These are phyloP conservation scores for Acanthamoeba rhysodes DNA, from an alignment of 208 protist species.

Conservation along the genomic window DNA sequence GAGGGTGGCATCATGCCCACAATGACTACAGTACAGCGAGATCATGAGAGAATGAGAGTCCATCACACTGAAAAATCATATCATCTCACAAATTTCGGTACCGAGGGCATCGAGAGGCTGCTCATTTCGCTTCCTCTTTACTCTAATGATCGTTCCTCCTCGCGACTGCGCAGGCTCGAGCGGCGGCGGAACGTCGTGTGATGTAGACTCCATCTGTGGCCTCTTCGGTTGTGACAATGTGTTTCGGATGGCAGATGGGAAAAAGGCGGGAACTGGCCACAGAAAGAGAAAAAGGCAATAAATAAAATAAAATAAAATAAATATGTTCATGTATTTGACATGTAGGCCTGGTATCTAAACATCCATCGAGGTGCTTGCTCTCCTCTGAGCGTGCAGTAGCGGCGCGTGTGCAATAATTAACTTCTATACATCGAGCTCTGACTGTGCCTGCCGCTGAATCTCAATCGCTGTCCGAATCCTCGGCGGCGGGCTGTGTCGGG, in stretches of 20 bases:
- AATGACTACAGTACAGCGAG: background rate
- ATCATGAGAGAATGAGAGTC: background rate
- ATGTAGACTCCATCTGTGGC: no score
- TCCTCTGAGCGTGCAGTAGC: background rate
- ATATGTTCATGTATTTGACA: slow-evolving; percentile 11
- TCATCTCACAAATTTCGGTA: background rate
- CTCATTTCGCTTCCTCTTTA: slow-evolving; percentile 60
- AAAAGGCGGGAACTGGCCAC: background rate
- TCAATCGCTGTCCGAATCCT: slow-evolving; percentile 32
- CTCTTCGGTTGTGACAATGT: background rate
- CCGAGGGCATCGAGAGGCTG: slow-evolving; percentile 32
- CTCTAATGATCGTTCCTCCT: slow-evolving; percentile 16
- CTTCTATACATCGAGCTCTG: slow-evolving; percentile 5
- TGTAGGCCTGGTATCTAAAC: background rate
- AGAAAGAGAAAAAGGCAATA: background rate
- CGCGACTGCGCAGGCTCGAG: background rate
- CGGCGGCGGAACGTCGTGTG: background rate
- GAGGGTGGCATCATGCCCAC: background rate
- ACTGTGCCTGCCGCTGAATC: background rate
- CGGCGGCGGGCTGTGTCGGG: background rate
- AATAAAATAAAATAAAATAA: background rate
- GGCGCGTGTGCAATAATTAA: slow-evolving; percentile 23
- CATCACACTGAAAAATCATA: background rate
- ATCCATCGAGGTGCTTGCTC: background rate
- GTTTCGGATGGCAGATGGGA: background rate